Evolutionary conservation across 1,284 basidiomycete genomes (phyloP).

Genomic region (Microbotryum saponariae): DNA sequence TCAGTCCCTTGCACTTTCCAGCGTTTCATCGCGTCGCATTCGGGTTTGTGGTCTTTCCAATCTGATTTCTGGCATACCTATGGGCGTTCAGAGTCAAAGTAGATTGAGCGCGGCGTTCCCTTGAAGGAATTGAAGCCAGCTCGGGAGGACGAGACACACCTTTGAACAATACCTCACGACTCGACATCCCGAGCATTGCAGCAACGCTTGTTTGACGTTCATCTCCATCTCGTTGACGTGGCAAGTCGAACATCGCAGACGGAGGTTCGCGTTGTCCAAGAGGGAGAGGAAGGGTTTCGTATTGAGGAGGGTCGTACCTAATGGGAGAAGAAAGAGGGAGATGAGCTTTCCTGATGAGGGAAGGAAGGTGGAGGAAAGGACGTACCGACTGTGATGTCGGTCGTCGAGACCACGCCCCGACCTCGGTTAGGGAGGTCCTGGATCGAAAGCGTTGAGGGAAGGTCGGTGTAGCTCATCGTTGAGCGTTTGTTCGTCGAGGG

Average conservation of each 20-base stretch:
- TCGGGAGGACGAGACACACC: conserved; percentile 44
- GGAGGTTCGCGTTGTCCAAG: conserved; percentile 58
- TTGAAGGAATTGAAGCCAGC: conserved; percentile 10
- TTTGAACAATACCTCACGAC: conserved; percentile 62
- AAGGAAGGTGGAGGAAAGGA: no score
- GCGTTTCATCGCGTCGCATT: conserved; percentile 58
- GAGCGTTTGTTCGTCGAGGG: no score
- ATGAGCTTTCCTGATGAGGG: not conserved
- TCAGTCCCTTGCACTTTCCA: conserved; percentile 16
- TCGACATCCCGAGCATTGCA: conserved; percentile 59
- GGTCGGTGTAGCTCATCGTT: conserved; percentile 5
- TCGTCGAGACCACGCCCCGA: conserved; percentile 8
- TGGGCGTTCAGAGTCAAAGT: conserved; percentile 37
- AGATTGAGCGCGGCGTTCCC: not conserved
- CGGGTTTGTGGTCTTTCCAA: conserved; percentile 66
- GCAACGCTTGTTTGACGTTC: conserved; percentile 4
- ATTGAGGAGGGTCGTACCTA: conserved; percentile 56
- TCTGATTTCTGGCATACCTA: conserved; percentile 65
- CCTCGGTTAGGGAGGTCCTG: conserved; percentile 3
- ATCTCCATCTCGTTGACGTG: conserved; percentile 42
- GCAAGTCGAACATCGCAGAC: conserved; percentile 62
- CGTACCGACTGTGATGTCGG: conserved; percentile 1
- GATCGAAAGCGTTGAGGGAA: conserved; percentile 11
- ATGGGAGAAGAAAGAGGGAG: no score
- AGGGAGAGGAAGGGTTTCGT: conserved; percentile 56